phyloP scores from a whole-genome alignment of 2,329 filamentous ascomycete species.

The Thelonectria discophora region DNA sequence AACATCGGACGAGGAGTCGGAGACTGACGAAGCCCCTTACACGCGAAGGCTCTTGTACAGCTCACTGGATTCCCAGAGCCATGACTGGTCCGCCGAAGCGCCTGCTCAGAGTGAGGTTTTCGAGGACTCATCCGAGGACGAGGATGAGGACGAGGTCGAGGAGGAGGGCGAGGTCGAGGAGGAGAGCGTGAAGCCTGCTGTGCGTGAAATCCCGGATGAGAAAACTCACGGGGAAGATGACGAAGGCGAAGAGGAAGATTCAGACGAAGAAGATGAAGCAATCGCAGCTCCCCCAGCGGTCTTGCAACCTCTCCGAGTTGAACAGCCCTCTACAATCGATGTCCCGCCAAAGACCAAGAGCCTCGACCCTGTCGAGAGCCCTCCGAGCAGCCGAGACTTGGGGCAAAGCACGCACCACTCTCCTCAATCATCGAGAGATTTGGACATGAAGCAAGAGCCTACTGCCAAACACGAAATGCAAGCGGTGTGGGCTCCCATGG shows the following conservation, averaged over 20 bases:
- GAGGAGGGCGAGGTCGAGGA: neutral
- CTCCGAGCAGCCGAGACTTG: slow-evolving; percentile 17
- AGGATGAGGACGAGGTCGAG: too few species aligned
- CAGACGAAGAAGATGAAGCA: neutral
- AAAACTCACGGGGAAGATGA: neutral
- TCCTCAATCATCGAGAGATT: neutral
- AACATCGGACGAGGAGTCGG: neutral
- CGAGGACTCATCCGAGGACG: neutral
- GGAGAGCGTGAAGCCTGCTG: neutral
- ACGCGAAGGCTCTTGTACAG: neutral
- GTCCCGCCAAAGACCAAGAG: slow-evolving; percentile 8
- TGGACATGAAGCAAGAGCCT: slow-evolving; percentile 8
- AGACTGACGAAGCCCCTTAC: neutral
- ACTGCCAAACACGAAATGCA: slow-evolving; percentile 19
- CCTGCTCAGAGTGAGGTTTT: neutral
- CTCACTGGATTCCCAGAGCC: neutral
- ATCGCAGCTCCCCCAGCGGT: neutral
- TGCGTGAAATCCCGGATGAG: neutral
- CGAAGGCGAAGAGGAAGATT: neutral
- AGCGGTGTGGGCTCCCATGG: slow-evolving; percentile 16
- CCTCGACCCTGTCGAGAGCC: slow-evolving; percentile 3
- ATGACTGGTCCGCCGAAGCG: neutral
- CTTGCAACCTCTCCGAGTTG: neutral
- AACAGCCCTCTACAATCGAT: slow-evolving; percentile 4
- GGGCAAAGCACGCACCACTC: slow-evolving; percentile 19